Evolutionary conservation across 1,139 yeast species (phyloP).

Genomic region (Arxiozyma telluris): DNA sequence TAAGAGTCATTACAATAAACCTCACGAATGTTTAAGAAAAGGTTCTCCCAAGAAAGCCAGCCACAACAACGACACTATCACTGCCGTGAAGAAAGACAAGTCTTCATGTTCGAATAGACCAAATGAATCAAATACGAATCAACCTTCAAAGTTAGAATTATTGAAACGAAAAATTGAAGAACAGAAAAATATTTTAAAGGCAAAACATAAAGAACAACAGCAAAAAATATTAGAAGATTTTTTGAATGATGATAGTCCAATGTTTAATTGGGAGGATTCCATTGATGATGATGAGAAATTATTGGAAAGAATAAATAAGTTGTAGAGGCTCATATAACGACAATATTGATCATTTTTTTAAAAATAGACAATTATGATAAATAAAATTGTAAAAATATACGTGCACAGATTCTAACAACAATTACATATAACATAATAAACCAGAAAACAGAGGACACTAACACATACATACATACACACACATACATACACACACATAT

Average conservation of each 20-base stretch:
- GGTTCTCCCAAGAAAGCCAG: neutral
- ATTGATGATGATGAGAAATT: constrained; percentile 14
- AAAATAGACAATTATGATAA: no score
- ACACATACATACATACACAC: no score
- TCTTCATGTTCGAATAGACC: neutral
- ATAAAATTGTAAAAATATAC: no score
- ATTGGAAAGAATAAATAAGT: constrained; percentile 4
- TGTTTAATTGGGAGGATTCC: constrained; percentile 24
- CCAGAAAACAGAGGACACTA: no score
- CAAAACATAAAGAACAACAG: constrained; percentile 23
- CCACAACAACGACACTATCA: neutral
- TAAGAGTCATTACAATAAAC: neutral
- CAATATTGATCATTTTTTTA: neutral
- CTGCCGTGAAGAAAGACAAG: neutral
- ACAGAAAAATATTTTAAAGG: constrained; percentile 20
- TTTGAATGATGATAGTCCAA: constrained; percentile 19
- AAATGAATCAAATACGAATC: no score
- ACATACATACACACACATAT: no score
- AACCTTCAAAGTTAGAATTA: constrained; percentile 9
- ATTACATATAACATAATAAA: no score
- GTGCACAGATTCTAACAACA: no score
- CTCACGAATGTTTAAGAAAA: neutral
- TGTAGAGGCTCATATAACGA: neutral
- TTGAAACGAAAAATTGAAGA: constrained; percentile 27
- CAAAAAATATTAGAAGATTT: constrained; percentile 23